A percentile compares a stretch with the other conserved stretches of the same genome.
Conservation (phyloP, 2,329 filamentous ascomycete genomes). For the Aureobasidium sp. region DNA sequence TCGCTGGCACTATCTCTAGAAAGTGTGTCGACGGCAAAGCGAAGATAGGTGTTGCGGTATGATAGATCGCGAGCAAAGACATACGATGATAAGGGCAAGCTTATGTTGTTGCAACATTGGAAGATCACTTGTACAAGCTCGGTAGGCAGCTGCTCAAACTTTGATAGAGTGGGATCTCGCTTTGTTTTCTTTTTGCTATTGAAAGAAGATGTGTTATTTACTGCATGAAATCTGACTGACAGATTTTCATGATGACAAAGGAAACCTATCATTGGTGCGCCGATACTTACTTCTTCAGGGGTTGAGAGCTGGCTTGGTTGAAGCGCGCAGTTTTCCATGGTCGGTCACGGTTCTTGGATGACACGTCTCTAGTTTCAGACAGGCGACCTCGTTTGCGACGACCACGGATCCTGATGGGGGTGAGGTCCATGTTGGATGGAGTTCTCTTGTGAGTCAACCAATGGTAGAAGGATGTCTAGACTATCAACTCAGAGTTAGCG, state of each 20-base stretch:
- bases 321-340: constrained; percentile 10
- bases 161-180: constrained; percentile 14
- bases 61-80: constrained; percentile 22
- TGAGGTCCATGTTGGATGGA: constrained; percentile 17
- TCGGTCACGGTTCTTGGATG: neutral
- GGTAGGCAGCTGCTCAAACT: constrained; percentile 26
- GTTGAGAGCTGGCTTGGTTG: constrained; percentile 8
- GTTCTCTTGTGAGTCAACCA: neutral
- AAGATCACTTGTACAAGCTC: constrained; percentile 29
- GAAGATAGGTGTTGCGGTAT: constrained; percentile 21
- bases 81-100: constrained; percentile 23
- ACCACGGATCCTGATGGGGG: constrained; percentile 26
- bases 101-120: constrained; percentile 21
- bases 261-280: neutral
- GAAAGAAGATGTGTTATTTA: constrained; percentile 7
- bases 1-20: neutral
- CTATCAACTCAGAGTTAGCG: constrained; percentile 2
- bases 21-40: constrained; percentile 20
- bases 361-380: neutral
- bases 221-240: constrained; percentile 9
- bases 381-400: constrained; percentile 13
- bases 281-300: constrained; percentile 11
- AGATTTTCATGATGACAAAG: neutral
- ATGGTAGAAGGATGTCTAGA: neutral
- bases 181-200: constrained; percentile 9